Base-by-base conservation (phyloP, 441 rosid genomes). In the Breynia disticha region DNA sequence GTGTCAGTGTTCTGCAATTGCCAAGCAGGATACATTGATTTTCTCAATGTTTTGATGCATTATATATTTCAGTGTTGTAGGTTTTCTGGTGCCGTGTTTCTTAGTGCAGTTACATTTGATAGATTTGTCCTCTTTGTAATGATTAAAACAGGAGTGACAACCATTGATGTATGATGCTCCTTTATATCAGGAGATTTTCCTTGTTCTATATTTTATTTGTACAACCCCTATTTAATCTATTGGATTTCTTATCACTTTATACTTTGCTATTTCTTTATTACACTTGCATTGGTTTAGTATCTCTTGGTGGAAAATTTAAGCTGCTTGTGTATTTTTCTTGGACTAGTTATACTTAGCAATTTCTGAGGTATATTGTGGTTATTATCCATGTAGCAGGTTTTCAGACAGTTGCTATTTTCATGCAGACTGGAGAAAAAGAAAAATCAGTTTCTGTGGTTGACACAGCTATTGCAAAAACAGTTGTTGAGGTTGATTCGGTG, bases 331-430 rank as follows among this genome's bases (percentile, higher is more conserved):
- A 41, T 16, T 59, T 55, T 45, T 32, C 16, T 53, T 56, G 49
- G 52, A 44, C 54, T 57, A 59, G 60, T 56, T 57, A 57, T 46
- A 61, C 67, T 64, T 67, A 72, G 62, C 70, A 39, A 54, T 78
- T 71, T 79, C 96, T 89, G 85, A 93, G 99, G 82, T 81, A 75
- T 66, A 80, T 76, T 74, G 74, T 86, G 79, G 88, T 80, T 80
- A 86, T 69, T 59, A 82, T 86, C 76, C 73, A 73, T 81, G 89
- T 77, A 86, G 93, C 87, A 86, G 95, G 91, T 84, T 89, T 86
- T 86, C 91, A 86, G 93, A 79, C 88, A 81, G 93, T 89, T 88
- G 86, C 88, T 86, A 80, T 89, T 93, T 93, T 93, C 85, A 81
- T 93, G 97, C 99, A 89, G 99, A 84, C 82, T 82, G 88, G 79